These are phyloP conservation scores for Echium plantagineum DNA, from an alignment of 257 asterid species.

Conservation along the genomic window DNA sequence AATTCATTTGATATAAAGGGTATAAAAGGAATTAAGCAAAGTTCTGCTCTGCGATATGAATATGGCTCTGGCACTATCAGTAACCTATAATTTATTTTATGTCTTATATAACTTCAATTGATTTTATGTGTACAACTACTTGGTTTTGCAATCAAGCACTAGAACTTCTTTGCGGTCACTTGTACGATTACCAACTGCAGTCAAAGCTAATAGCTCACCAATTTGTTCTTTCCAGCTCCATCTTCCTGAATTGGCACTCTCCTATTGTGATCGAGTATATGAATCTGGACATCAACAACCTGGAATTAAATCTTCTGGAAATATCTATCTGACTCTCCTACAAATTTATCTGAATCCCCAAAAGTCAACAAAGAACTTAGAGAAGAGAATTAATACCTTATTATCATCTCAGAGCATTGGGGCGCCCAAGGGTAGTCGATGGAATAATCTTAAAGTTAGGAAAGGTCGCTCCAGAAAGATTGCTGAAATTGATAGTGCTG, in stretches of 20 bases:
- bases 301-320: constrained; percentile 50
- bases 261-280: constrained; percentile 84
- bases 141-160: neutral
- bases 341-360: constrained; percentile 86
- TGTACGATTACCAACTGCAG: too few species aligned
- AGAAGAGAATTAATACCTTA: constrained; percentile 54
- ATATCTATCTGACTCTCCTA: constrained; percentile 73
- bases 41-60: too few species aligned
- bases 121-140: neutral
- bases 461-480: constrained; percentile 52
- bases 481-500: constrained; percentile 82
- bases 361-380: constrained; percentile 66
- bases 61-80: too few species aligned
- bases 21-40: too few species aligned
- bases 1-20: too few species aligned
- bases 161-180: neutral
- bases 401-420: constrained; percentile 44
- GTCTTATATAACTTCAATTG: neutral
- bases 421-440: constrained; percentile 37
- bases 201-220: constrained; percentile 2
- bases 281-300: constrained; percentile 57
- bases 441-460: constrained; percentile 32
- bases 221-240: constrained; percentile 39
- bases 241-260: constrained; percentile 85
- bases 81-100: neutral